These are phyloP conservation scores for Mucor plumbeus DNA, from an alignment of 371 early-diverging fungal species.

Conservation along the genomic window DNA sequence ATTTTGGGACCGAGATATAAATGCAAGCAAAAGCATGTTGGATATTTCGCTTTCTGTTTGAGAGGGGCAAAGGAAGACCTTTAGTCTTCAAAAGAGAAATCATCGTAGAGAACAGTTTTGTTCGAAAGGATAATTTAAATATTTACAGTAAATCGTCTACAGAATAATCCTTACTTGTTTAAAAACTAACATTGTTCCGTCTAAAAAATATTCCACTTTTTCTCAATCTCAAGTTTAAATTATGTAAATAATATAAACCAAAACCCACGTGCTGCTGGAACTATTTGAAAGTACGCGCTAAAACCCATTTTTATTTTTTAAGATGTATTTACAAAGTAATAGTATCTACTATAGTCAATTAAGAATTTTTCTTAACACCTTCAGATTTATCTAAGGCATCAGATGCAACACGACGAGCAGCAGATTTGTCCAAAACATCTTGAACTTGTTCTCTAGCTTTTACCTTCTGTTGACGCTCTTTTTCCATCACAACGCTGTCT, in stretches of 20 bases:
- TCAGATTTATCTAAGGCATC: conserved; percentile 15
- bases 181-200: too few relatives aligned
- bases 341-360: background rate
- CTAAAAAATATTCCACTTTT: too few relatives aligned
- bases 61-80: too few relatives aligned
- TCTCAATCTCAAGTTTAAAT: too few relatives aligned
- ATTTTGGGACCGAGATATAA: too few relatives aligned
- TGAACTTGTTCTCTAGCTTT: conserved; percentile 36
- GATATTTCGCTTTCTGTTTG: too few relatives aligned
- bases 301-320: background rate
- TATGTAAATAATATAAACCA: background rate
- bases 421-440: conserved; percentile 26
- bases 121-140: too few relatives aligned
- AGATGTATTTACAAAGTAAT: background rate
- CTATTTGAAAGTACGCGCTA: background rate
- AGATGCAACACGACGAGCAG: conserved; percentile 28
- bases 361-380: conserved; percentile 24
- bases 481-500: conserved; percentile 48
- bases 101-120: too few relatives aligned
- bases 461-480: conserved; percentile 35
- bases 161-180: too few relatives aligned
- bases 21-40: too few relatives aligned
- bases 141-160: too few relatives aligned
- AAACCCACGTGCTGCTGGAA: conserved; percentile 9
- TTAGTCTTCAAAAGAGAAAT: too few relatives aligned